phyloP scores from a whole-genome alignment of 257 asterid species.

The Fraxinus americana region DNA sequence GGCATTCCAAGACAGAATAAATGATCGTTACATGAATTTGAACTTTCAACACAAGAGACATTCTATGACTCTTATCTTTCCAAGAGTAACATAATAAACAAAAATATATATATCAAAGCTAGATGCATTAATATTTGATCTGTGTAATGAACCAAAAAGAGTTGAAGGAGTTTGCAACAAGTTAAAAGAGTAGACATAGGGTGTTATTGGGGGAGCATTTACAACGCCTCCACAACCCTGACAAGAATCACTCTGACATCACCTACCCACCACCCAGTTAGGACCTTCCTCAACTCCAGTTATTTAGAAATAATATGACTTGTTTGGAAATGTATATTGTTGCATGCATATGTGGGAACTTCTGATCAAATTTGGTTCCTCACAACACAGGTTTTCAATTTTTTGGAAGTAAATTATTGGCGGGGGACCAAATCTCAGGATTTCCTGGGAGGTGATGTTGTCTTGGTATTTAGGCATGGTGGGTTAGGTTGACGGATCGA shows the following conservation, averaged over 20 bases:
- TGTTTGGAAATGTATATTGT: neutral
- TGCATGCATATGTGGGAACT: neutral
- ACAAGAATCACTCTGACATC: neutral
- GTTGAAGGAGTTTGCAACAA: neutral
- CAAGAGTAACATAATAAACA: slow-evolving; percentile 9
- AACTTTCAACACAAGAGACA: neutral
- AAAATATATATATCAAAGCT: slow-evolving; percentile 8
- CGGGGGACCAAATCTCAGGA: neutral
- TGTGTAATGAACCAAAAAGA: neutral
- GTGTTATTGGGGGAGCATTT: neutral
- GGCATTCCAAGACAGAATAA: slow-evolving; percentile 4
- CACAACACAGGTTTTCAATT: neutral
- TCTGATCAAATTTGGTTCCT: neutral
- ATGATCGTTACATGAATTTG: neutral
- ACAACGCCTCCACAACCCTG: neutral
- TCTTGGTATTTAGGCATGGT: neutral
- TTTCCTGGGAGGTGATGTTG: neutral
- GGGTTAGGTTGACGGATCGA: neutral
- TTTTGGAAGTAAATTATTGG: neutral
- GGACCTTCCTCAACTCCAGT: neutral
- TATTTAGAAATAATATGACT: neutral
- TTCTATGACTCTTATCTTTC: neutral
- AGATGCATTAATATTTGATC: slow-evolving; percentile 2
- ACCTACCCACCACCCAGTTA: neutral
- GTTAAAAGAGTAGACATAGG: neutral